Conservation (phyloP, 306 rosid species). For the Pachyrhizus erosus region DNA sequence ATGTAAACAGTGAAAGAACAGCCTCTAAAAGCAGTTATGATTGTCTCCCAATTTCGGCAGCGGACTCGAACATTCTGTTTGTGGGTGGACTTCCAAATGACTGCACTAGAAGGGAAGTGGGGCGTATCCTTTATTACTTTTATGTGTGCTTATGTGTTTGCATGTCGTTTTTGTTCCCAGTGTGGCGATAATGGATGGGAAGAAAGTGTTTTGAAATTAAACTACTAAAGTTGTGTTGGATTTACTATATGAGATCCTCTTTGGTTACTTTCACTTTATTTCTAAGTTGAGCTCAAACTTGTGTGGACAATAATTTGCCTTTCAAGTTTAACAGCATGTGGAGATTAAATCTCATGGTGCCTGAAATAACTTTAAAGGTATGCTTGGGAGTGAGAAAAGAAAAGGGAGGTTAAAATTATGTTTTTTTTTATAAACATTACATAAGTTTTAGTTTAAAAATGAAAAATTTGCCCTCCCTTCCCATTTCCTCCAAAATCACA, state of each 20-base stretch:
- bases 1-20: slow-evolving; percentile 50
- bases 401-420: neutral
- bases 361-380: slow-evolving; percentile 13
- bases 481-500: neutral
- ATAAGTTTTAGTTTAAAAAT: neutral
- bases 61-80: slow-evolving; percentile 72
- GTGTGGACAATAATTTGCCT: neutral
- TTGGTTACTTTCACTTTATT: neutral
- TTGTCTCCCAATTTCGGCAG: slow-evolving; percentile 39
- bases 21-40: slow-evolving; percentile 48
- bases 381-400: neutral
- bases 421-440: neutral
- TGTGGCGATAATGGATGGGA: neutral
- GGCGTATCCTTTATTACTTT: slow-evolving; percentile 74
- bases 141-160: slow-evolving; percentile 26
- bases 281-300: neutral
- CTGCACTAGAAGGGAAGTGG: slow-evolving; percentile 91
- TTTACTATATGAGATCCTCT: neutral
- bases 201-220: slow-evolving; percentile 6
- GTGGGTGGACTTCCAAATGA: slow-evolving; percentile 78
- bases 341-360: slow-evolving; percentile 26
- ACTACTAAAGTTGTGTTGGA: slow-evolving; percentile 22
- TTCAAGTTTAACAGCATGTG: slow-evolving; percentile 29
- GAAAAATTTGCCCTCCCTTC: neutral
- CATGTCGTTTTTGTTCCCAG: slow-evolving; percentile 7